phyloP scores from a whole-genome alignment of 1,139 yeast species.

The Hansenula lynferdii region DNA sequence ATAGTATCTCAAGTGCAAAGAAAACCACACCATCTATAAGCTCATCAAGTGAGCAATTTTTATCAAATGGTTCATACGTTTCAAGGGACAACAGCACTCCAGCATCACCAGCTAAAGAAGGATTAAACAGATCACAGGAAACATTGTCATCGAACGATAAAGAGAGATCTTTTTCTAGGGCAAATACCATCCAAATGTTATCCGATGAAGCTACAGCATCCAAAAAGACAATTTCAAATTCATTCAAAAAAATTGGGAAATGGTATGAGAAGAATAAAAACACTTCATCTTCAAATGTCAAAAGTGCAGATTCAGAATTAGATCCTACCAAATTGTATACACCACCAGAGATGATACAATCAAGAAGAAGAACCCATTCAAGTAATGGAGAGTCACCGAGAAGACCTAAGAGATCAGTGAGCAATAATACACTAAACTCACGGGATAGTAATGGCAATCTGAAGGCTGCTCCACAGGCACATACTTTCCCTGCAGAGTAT shows the following conservation, averaged over 20 bases:
- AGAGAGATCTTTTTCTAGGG: conserved; percentile 9
- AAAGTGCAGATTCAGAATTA: neutral
- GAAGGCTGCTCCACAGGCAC: conserved; percentile 22
- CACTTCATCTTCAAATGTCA: neutral
- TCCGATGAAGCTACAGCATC: conserved; percentile 26
- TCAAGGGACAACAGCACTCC: conserved; percentile 4
- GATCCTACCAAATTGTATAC: conserved; percentile 25
- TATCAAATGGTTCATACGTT: conserved; percentile 23
- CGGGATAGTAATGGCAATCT: neutral
- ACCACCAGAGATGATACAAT: conserved; percentile 60
- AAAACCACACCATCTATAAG: conserved; percentile 19
- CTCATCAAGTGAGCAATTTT: conserved; percentile 22
- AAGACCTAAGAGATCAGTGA: conserved; percentile 3
- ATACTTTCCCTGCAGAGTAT: conserved; percentile 22
- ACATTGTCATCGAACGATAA: conserved; percentile 4
- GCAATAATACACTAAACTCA: conserved; percentile 1
- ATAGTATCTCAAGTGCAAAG: conserved; percentile 3
- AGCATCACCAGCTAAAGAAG: neutral
- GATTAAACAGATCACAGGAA: conserved; percentile 1
- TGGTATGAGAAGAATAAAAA: conserved; percentile 51
- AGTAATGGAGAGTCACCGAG: conserved; percentile 12
- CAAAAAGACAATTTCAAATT: conserved; percentile 33
- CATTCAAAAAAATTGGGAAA: conserved; percentile 59
- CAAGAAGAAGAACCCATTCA: conserved; percentile 45
- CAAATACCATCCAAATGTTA: conserved; percentile 16